Evolutionary conservation across 78 protist genomes (phyloP), one percentile per base, ranked within the genome.

Genomic region (Dictyostelium intermedium): DNA sequence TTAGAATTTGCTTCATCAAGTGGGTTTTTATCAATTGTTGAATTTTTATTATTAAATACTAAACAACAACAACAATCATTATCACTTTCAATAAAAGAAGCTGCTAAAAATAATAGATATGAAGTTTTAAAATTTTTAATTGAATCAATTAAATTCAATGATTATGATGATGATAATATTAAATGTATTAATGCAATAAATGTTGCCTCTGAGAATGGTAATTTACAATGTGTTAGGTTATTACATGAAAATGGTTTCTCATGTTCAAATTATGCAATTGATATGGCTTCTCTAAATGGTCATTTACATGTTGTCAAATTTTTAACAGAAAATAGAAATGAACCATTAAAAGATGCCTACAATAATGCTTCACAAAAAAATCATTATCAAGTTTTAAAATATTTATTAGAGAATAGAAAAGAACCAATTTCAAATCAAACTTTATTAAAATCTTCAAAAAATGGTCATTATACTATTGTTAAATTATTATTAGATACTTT

Each of bases 211-310:
- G 34, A n/a, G 14, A 39, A 78, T 35, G 61, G 61, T 13, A 27
- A 78, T 43, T 78, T 39, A 18, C 32, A 78, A n/a, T 34, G 37
- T 23, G 23, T 78, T 13, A 11, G 9, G 1, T 43, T 43, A n/a
- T 35, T 78, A 35, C 56, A 74, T 56, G 43, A 66, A 50, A 74
- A 85, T n/a, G 18, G 78, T 3, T 45, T 25, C 25, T 50, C 53
- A 53, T 85, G 77, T 85, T 20, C 81, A 6, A 1, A 20, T 5
- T 35, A 39, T 47, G 91, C 91, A 72, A 43, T 84, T 13, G 56
- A 84, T 23, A 18, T 9, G 5, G 91, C 91, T 0, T 37, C 91
- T 7, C 10, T 2, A 30, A 18, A 34, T 37, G 47, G 47, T 37
- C 35, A 74, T 23, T 20, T 74, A 13, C 2, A 3, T 20, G n/a